Conservation (phyloP, 345 rosid genomes). For the Heritiera littoralis region DNA sequence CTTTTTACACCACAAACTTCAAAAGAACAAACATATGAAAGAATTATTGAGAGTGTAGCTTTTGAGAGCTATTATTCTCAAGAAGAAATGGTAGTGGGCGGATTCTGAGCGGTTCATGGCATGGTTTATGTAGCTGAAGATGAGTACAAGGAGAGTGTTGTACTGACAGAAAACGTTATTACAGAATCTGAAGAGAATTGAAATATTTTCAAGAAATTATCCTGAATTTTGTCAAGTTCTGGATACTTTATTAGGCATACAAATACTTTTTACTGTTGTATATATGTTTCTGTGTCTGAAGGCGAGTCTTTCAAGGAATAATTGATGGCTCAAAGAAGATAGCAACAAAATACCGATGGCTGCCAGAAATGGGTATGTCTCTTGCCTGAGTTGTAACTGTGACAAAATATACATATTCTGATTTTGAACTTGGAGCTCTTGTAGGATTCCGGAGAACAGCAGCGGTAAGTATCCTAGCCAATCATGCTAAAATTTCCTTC, state of each 20-base stretch:
- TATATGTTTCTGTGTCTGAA: not conserved
- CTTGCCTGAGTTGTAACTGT: not conserved
- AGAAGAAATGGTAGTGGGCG: not conserved
- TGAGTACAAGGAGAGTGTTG: not conserved
- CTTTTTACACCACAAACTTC: not conserved
- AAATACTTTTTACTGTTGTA: too few species aligned
- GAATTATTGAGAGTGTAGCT: not conserved
- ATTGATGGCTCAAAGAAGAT: not conserved
- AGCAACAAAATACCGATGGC: not conserved
- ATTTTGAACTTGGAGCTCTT: not conserved
- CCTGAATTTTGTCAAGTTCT: not conserved
- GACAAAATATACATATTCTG: not conserved
- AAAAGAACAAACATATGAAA: not conserved
- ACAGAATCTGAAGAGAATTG: not conserved
- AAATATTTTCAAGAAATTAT: not conserved
- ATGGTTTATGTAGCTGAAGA: slow-evolving; percentile 19
- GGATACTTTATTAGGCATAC: too few species aligned
- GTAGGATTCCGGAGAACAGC: not conserved
- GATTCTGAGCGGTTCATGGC: not conserved
- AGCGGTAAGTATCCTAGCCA: not conserved
- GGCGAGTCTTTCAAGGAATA: not conserved
- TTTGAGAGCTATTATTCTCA: not conserved
- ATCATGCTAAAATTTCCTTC: not conserved
- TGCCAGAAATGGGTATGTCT: not conserved
- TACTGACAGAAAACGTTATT: slow-evolving; percentile 5